phyloP scores from a whole-genome alignment of 2,329 filamentous ascomycete species.

The Cephalotrichum gorgonifer region DNA sequence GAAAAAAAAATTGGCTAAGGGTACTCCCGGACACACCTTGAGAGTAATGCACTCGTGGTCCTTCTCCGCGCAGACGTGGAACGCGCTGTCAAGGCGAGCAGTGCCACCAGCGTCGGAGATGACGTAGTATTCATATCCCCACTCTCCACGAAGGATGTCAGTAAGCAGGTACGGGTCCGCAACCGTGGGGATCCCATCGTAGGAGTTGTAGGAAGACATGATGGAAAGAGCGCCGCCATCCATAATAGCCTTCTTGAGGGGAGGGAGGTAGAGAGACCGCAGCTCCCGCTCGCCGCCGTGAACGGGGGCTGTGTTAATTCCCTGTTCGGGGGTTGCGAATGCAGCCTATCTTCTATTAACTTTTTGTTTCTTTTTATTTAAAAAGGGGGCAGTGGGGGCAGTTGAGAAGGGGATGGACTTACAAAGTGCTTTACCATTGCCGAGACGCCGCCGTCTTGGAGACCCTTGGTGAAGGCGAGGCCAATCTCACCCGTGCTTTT shows the following conservation, averaged over 20 bases:
- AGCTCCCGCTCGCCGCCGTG: slow-evolving; percentile 44
- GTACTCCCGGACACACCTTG: slow-evolving; percentile 24
- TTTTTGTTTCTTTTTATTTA: no score
- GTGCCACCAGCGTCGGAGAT: slow-evolving; percentile 58
- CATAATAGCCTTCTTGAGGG: slow-evolving; percentile 61
- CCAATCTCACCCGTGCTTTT: slow-evolving; percentile 51
- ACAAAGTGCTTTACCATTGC: slow-evolving; percentile 69
- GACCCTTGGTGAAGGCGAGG: slow-evolving; percentile 43
- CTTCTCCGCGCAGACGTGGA: slow-evolving; percentile 50
- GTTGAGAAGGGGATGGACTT: slow-evolving; percentile 10
- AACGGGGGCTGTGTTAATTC: slow-evolving; percentile 54
- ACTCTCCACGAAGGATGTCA: slow-evolving; percentile 58
- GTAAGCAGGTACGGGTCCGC: slow-evolving; percentile 56
- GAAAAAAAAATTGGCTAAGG: not conserved
- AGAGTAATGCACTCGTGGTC: slow-evolving; percentile 57
- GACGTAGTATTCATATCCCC: slow-evolving; percentile 63
- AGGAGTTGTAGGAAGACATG: slow-evolving; percentile 68
- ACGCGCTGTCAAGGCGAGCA: slow-evolving; percentile 53
- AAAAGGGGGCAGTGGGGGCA: not conserved
- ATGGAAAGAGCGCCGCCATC: slow-evolving; percentile 57
- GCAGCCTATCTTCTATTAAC: slow-evolving; percentile 29
- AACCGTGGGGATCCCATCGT: slow-evolving; percentile 61
- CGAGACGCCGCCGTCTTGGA: slow-evolving; percentile 56
- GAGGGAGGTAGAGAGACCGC: slow-evolving; percentile 43
- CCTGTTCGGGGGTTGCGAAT: slow-evolving; percentile 60